Evolutionary conservation across 176 grass and related monocot genomes (phyloP).

Genomic region (Aegilops longissima): DNA sequence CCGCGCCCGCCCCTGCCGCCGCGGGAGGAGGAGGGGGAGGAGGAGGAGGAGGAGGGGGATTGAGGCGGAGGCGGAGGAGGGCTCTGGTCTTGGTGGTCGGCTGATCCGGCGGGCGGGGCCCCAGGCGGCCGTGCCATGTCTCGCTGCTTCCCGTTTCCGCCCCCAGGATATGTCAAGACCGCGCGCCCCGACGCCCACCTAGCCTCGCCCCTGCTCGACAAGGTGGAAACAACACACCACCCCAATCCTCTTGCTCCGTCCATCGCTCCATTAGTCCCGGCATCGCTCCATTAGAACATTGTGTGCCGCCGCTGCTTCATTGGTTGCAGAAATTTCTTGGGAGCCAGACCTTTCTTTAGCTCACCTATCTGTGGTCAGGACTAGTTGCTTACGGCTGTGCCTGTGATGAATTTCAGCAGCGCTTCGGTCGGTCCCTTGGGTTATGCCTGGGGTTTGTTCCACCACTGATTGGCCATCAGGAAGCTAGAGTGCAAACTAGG

Average conservation of each 20-base stretch:
- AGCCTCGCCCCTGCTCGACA: constrained; percentile 37
- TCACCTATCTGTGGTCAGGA: not conserved
- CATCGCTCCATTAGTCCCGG: not conserved
- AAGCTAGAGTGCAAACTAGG: not conserved
- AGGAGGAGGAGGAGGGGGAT: not conserved
- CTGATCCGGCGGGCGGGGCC: constrained; percentile 52
- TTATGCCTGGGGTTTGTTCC: not conserved
- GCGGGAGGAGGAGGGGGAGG: too few species aligned
- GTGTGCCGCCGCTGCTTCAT: not conserved
- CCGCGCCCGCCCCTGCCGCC: not conserved
- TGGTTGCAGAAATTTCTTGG: not conserved
- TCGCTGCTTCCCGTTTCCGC: constrained; percentile 84
- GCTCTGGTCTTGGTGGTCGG: not conserved
- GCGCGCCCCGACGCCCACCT: constrained; percentile 45
- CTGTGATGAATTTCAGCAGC: not conserved
- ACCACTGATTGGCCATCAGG: not conserved
- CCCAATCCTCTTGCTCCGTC: constrained; percentile 9
- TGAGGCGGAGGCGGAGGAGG: not conserved
- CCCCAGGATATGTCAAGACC: constrained; percentile 76
- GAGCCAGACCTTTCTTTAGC: not conserved
- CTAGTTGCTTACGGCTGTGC: not conserved
- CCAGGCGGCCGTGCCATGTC: constrained; percentile 75
- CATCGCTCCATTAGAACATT: not conserved
- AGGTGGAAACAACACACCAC: constrained; percentile 39
- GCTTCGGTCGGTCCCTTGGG: not conserved